Percentiles rank a stretch among this genome's conserved stretches.
Evolutionary conservation across 148 eudicot genomes (phyloP).

Genomic region (Mesembryanthemum crystallinum): DNA sequence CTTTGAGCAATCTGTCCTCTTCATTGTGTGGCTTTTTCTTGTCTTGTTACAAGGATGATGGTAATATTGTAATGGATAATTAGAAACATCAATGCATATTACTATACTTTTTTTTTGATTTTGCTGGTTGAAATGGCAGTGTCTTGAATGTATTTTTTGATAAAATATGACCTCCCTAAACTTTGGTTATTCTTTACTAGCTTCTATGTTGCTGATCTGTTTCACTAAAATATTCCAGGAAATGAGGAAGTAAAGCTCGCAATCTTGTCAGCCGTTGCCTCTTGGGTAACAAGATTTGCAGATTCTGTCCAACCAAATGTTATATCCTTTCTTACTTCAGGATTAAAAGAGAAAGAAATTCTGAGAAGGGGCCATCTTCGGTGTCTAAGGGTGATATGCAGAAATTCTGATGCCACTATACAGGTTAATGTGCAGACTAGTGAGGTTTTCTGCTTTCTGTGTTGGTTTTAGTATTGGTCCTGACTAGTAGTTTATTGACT

Average conservation of each 20-base stretch:
- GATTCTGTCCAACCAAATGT: conserved; percentile 53
- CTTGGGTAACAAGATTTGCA: conserved; percentile 70
- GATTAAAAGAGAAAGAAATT: conserved; percentile 90
- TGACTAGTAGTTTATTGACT: too few species aligned
- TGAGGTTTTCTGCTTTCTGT: conserved; percentile 2
- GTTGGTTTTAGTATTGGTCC: too few species aligned
- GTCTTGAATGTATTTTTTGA: not conserved
- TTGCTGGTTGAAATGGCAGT: conserved; percentile 1
- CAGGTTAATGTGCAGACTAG: conserved; percentile 38
- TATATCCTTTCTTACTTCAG: conserved; percentile 64
- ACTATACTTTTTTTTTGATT: too few species aligned
- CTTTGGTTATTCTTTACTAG: not conserved
- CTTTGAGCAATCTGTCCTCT: conserved; percentile 51
- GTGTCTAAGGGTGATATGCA: conserved; percentile 61
- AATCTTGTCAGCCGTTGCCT: conserved; percentile 62
- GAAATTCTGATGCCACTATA: conserved; percentile 59
- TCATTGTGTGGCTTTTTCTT: conserved; percentile 58
- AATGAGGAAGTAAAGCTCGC: conserved; percentile 96
- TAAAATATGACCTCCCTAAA: not conserved
- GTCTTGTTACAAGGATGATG: conserved; percentile 90
- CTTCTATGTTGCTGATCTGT: not conserved
- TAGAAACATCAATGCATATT: too few species aligned
- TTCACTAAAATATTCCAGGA: conserved; percentile 43
- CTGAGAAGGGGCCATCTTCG: conserved; percentile 90
- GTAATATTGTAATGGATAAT: conserved; percentile 26